Evolutionary conservation across 176 grass and related monocot species (phyloP).

Genomic region (Tillandsia fasciculata): DNA sequence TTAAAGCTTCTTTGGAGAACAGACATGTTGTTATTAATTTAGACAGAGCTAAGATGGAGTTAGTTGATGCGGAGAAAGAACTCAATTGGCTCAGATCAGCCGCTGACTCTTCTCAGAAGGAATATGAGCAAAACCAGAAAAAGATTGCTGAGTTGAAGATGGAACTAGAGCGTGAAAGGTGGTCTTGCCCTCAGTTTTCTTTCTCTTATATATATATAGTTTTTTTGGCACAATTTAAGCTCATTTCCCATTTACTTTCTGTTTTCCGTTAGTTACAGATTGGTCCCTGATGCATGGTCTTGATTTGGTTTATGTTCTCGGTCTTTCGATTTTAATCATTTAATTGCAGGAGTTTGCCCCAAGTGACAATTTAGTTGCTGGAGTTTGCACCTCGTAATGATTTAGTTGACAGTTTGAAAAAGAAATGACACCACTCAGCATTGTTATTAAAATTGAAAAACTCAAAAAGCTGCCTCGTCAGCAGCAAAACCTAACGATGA

Average conservation of each 20-base stretch:
- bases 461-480: too few species aligned
- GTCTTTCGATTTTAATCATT: too few species aligned
- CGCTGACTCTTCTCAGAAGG: slow-evolving; percentile 59
- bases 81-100: slow-evolving; percentile 70
- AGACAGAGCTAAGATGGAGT: slow-evolving; percentile 53
- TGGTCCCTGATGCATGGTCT: too few species aligned
- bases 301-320: background rate
- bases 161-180: slow-evolving; percentile 85
- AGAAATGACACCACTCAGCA: too few species aligned
- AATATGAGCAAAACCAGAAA: slow-evolving; percentile 74
- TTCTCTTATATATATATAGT: background rate
- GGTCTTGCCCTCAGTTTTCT: slow-evolving; percentile 11
- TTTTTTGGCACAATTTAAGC: slow-evolving; percentile 4
- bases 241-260: background rate
- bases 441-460: too few species aligned
- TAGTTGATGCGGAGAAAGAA: slow-evolving; percentile 74
- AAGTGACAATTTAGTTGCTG: too few species aligned
- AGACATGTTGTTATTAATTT: slow-evolving; percentile 54
- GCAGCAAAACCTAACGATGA: too few species aligned
- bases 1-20: slow-evolving; percentile 69
- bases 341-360: too few species aligned
- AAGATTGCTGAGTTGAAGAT: slow-evolving; percentile 59
- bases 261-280: background rate
- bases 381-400: too few species aligned
- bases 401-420: too few species aligned